Conservation (phyloP, 2,329 filamentous ascomycete species). For the Aspergillus sp. region DNA sequence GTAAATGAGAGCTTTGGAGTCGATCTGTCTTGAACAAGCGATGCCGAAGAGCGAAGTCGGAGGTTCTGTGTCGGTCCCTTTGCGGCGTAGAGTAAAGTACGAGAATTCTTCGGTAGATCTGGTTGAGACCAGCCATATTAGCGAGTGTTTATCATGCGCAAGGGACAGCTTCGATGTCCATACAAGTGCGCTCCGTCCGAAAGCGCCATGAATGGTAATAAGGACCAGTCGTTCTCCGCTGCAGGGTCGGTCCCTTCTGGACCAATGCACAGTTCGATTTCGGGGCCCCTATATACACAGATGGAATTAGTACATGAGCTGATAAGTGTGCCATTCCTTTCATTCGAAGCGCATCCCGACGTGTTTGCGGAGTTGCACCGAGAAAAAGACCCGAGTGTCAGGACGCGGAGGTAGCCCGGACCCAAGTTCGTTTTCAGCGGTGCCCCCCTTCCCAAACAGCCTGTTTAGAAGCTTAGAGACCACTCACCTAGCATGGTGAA, state of each 20-base stretch:
- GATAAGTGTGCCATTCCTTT: not conserved
- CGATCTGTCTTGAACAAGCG: constrained; percentile 89
- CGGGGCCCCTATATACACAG: constrained; percentile 68
- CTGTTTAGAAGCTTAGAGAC: not conserved
- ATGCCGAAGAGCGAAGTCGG: constrained; percentile 92
- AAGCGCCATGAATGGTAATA: constrained; percentile 95
- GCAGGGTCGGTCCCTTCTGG: constrained; percentile 78
- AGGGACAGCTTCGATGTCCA: constrained; percentile 37
- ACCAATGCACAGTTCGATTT: constrained; percentile 92
- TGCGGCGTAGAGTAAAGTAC: constrained; percentile 86
- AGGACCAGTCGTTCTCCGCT: constrained; percentile 81
- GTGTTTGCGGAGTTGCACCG: constrained; percentile 6
- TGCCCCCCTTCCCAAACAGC: not conserved
- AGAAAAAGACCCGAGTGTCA: not conserved
- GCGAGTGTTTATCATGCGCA: not conserved
- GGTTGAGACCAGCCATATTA: constrained; percentile 19
- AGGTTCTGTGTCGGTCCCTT: constrained; percentile 49
- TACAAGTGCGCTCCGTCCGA: constrained; percentile 94
- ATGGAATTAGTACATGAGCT: not conserved
- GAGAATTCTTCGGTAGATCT: constrained; percentile 95
- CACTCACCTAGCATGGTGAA: constrained; percentile 71
- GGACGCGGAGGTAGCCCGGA: not conserved
- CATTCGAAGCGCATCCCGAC: not conserved
- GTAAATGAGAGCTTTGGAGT: constrained; percentile 75
- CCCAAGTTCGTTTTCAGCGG: not conserved